Conservation (phyloP, 2,329 filamentous ascomycete species). For the Apiospora malaysiana region DNA sequence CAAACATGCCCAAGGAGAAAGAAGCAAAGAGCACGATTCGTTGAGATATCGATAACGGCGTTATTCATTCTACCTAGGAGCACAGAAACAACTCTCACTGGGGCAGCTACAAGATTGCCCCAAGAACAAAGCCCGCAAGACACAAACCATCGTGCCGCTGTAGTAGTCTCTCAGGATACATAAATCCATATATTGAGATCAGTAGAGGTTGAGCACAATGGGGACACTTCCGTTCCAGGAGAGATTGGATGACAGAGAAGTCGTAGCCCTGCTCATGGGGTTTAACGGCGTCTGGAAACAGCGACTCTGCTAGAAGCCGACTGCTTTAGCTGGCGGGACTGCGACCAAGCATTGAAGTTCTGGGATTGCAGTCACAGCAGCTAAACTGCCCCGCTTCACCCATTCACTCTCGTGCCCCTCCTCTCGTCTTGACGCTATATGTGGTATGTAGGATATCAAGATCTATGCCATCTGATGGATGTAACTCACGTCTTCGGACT, state of each 20-base stretch:
- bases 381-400: not conserved
- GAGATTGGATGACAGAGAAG: not conserved
- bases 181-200: not conserved
- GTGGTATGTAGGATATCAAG: not conserved
- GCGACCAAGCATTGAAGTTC: conserved; percentile 6
- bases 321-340: not conserved
- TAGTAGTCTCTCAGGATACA: not conserved
- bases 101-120: conserved; percentile 1
- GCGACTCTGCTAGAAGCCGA: not conserved
- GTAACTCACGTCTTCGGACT: not conserved
- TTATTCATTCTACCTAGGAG: not conserved
- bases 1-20: not conserved
- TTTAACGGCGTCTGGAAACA: conserved; percentile 4
- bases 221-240: conserved; percentile 3
- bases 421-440: not conserved
- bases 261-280: conserved; percentile 1
- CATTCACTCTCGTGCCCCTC: conserved; percentile 6
- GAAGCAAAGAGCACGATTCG: not conserved
- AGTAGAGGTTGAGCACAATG: not conserved
- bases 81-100: not conserved
- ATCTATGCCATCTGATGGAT: conserved; percentile 1
- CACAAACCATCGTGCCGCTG: not conserved
- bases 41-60: not conserved
- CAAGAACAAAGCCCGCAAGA: conserved; percentile 2
- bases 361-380: conserved; percentile 3